Evolutionary conservation across 2,329 filamentous ascomycete genomes (phyloP).

Genomic region (Metarhizium anisopliae): DNA sequence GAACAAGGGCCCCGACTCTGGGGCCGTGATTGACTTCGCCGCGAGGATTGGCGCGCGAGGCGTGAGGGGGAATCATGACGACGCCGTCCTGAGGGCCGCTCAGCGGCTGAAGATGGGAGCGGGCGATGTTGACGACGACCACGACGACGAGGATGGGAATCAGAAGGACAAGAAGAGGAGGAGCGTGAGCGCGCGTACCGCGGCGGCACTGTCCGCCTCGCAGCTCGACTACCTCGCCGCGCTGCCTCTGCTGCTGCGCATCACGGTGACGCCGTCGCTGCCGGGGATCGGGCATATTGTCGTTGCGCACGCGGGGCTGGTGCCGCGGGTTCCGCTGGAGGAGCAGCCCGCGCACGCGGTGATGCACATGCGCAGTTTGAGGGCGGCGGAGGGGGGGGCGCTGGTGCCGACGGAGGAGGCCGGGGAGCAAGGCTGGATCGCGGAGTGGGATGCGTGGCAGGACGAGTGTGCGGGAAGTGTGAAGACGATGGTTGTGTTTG

Average conservation of each 20-base stretch:
- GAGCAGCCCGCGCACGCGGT: conserved; percentile 64
- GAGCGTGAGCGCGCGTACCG: neutral
- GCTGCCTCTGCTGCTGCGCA: neutral
- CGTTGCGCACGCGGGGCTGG: conserved; percentile 73
- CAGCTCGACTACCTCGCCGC: neutral
- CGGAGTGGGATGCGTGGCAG: conserved; percentile 8
- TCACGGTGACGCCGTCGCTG: neutral
- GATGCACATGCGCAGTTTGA: conserved; percentile 81
- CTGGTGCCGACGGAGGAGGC: conserved; percentile 1
- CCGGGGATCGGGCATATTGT: conserved; percentile 20
- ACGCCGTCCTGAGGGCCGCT: conserved; percentile 43
- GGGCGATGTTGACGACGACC: too few relatives aligned
- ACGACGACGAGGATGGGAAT: too few relatives aligned
- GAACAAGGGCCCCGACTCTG: conserved; percentile 73
- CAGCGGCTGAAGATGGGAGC: too few relatives aligned
- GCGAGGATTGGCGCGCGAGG: conserved; percentile 61
- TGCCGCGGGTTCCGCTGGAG: conserved; percentile 59
- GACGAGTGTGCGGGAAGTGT: conserved; percentile 14
- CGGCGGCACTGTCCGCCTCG: neutral
- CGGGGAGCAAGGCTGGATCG: conserved; percentile 7
- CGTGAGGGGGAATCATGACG: conserved; percentile 84
- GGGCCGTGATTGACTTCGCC: conserved; percentile 65
- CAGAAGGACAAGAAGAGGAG: neutral
- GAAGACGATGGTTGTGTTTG: conserved; percentile 62
- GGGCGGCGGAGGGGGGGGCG: conserved; percentile 23